Evolutionary conservation across 2,329 filamentous ascomycete genomes (phyloP).

Genomic region (Pseudopyrenochaeta lycopersici): DNA sequence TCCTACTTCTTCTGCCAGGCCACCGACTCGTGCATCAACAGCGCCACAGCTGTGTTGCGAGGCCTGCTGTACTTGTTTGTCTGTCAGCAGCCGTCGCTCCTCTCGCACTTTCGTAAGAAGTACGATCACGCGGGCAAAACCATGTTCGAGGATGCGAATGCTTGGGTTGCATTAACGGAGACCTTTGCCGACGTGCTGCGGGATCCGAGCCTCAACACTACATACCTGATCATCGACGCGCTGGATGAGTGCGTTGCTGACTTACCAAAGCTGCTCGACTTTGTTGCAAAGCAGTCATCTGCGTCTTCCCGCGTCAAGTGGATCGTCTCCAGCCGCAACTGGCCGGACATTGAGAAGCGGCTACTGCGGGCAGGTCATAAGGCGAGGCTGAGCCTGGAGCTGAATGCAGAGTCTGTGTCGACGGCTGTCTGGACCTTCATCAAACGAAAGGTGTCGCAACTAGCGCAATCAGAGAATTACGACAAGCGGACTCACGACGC

Average conservation of each 20-base stretch:
- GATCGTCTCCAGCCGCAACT: too few species aligned
- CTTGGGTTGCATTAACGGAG: constrained; percentile 10
- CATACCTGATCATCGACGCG: too few species aligned
- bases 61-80: constrained; percentile 56
- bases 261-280: too few species aligned
- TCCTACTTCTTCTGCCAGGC: too few species aligned
- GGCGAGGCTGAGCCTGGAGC: constrained; percentile 42
- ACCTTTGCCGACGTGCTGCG: constrained; percentile 53
- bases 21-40: too few species aligned
- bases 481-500: constrained; percentile 50
- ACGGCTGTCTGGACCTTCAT: constrained; percentile 52
- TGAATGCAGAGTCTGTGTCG: constrained; percentile 47
- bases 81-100: constrained; percentile 42
- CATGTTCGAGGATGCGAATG: too few species aligned
- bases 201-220: constrained; percentile 32
- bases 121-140: too few species aligned
- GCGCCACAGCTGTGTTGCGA: too few species aligned
- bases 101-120: constrained; percentile 6
- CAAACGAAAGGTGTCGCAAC: constrained; percentile 37
- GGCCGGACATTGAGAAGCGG: constrained; percentile 43
- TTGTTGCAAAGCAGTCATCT: too few species aligned
- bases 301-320: too few species aligned
- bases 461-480: constrained; percentile 38
- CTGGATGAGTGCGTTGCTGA: too few species aligned
- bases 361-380: constrained; percentile 32